phyloP scores from a whole-genome alignment of 345 rosid genomes.

The Laguncularia racemosa region DNA sequence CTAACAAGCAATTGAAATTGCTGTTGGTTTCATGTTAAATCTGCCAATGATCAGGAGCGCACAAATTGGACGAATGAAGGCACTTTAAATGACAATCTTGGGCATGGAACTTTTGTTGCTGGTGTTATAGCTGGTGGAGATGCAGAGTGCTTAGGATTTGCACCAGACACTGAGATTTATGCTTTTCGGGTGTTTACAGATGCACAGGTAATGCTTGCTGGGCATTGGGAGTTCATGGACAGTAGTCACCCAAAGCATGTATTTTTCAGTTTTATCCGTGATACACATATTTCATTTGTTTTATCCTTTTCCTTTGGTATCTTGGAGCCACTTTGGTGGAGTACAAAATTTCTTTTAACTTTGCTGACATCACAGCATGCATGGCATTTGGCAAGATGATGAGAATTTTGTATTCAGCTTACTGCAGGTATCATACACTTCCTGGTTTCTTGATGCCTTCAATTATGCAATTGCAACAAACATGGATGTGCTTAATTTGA shows the following conservation, averaged over 20 bases:
- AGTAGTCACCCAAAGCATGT: background rate
- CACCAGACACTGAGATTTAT: slow-evolving; percentile 87
- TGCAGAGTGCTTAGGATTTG: slow-evolving; percentile 90
- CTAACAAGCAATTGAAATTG: slow-evolving; percentile 2
- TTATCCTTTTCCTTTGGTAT: too few relatives aligned
- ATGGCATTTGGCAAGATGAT: slow-evolving; percentile 39
- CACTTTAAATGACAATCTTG: slow-evolving; percentile 96
- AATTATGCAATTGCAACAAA: slow-evolving; percentile 90
- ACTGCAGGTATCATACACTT: slow-evolving; percentile 99
- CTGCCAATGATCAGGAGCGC: slow-evolving; percentile 62
- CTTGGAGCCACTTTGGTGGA: too few relatives aligned
- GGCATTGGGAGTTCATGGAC: slow-evolving; percentile 8
- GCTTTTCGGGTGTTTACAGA: slow-evolving; percentile 96
- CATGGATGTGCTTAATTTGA: slow-evolving; percentile 95
- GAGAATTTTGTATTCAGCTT: slow-evolving; percentile 82
- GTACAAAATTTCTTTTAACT: too few relatives aligned
- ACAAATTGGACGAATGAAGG: slow-evolving; percentile 97
- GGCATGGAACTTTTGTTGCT: slow-evolving; percentile 98
- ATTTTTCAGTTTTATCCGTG: too few relatives aligned
- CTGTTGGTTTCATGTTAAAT: slow-evolving; percentile 24
- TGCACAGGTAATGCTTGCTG: slow-evolving; percentile 83
- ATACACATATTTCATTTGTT: too few relatives aligned
- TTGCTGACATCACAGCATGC: background rate
- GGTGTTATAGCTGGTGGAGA: slow-evolving; percentile 94
- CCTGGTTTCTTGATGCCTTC: slow-evolving; percentile 99